Percentiles rank a stretch among this genome's conserved stretches.
Evolutionary conservation across 306 rosid genomes (phyloP).

Genomic region (Crataegus laevigata): DNA sequence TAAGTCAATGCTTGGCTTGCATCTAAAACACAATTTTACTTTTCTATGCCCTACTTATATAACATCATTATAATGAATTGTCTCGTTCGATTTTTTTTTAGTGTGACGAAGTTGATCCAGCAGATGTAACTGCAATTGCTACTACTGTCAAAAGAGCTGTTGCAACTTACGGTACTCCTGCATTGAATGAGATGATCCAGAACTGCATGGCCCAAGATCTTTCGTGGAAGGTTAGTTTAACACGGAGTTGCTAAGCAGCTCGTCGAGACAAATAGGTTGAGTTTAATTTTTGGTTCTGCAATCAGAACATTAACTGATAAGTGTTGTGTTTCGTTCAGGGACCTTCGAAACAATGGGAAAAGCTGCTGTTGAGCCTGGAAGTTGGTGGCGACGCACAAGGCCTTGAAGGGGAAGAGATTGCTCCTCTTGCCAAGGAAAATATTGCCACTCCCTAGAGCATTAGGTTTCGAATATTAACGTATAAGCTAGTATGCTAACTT

Average conservation of each 20-base stretch:
- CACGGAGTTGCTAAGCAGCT: not conserved
- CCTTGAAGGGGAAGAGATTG: constrained; percentile 68
- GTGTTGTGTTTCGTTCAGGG: constrained; percentile 36
- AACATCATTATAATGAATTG: not conserved
- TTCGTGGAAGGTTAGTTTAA: constrained; percentile 39
- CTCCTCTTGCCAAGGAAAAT: constrained; percentile 74
- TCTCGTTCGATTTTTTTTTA: not conserved
- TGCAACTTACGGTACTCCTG: constrained; percentile 25
- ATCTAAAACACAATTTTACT: not conserved
- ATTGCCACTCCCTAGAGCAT: constrained; percentile 60
- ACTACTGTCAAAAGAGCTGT: constrained; percentile 26
- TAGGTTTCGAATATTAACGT: not conserved
- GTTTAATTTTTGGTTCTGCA: not conserved
- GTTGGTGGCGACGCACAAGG: constrained; percentile 61
- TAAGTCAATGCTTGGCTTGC: constrained; percentile 10
- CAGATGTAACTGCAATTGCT: constrained; percentile 26
- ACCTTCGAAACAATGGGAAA: constrained; percentile 81
- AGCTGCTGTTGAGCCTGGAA: constrained; percentile 50
- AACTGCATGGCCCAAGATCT: constrained; percentile 48
- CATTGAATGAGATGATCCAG: constrained; percentile 29
- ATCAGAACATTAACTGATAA: not conserved
- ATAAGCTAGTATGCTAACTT: not conserved
- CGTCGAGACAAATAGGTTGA: not conserved
- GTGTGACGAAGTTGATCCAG: constrained; percentile 41
- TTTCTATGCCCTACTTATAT: not conserved